phyloP scores from a whole-genome alignment of 1,139 yeast genomes.

The Saccharomyces hybrid region DNA sequence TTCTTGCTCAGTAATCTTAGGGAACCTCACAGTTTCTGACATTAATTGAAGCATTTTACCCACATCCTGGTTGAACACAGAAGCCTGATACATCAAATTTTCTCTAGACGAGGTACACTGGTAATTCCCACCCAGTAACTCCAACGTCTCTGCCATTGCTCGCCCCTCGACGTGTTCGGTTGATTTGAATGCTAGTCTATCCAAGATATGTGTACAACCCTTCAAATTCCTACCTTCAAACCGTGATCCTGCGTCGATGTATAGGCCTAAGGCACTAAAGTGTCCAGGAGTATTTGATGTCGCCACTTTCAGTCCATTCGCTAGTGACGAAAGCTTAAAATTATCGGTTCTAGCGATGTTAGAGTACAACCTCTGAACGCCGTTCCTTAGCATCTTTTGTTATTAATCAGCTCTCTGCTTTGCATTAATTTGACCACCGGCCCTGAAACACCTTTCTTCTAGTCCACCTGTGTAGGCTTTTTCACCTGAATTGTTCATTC shows the following conservation, averaged over 20 bases:
- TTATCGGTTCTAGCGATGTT: conserved; percentile 10
- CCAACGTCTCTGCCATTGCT: conserved; percentile 69
- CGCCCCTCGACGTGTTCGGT: conserved; percentile 55
- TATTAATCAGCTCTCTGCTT: neutral
- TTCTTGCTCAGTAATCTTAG: conserved; percentile 62
- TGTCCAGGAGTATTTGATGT: conserved; percentile 87
- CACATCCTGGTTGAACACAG: conserved; percentile 84
- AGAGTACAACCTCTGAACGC: conserved; percentile 12
- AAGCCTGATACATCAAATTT: conserved; percentile 86
- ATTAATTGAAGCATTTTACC: conserved; percentile 72
- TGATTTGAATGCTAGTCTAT: conserved; percentile 80
- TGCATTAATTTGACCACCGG: neutral
- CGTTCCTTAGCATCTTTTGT: conserved; percentile 9
- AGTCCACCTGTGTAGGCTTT: neutral
- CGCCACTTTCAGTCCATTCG: conserved; percentile 76
- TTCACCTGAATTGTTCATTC: conserved; percentile 1
- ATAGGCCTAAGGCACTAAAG: conserved; percentile 84
- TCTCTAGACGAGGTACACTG: conserved; percentile 93
- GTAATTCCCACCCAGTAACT: conserved; percentile 84
- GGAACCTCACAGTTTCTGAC: conserved; percentile 73
- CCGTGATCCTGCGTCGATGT: conserved; percentile 85
- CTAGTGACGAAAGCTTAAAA: conserved; percentile 42
- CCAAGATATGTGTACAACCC: conserved; percentile 80
- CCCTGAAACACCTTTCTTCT: neutral
- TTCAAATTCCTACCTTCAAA: conserved; percentile 50